These are phyloP conservation scores for Ampelomyces quisqualis DNA, from an alignment of 2,329 filamentous ascomycete genomes.

Conservation along the genomic window DNA sequence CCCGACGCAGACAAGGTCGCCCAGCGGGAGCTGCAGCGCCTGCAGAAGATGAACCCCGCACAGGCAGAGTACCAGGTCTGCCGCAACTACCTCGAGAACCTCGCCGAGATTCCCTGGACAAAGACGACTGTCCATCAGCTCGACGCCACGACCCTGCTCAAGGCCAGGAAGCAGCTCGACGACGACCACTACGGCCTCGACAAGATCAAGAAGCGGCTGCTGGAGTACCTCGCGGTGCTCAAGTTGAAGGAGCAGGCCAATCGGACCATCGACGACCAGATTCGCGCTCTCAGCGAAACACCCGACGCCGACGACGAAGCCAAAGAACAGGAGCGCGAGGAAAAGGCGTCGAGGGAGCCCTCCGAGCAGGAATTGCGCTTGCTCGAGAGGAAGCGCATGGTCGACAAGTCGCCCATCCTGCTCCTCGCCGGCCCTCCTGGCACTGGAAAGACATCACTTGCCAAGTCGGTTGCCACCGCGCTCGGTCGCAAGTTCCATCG, in stretches of 20 bases:
- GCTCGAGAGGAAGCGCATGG: conserved; percentile 77
- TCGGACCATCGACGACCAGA: conserved; percentile 75
- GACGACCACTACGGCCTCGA: conserved; percentile 96
- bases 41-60: conserved; percentile 93
- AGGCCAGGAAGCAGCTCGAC: conserved; percentile 85
- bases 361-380: conserved; percentile 65
- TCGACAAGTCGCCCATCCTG: conserved; percentile 94
- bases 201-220: conserved; percentile 92
- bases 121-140: conserved; percentile 82
- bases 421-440: conserved; percentile 91
- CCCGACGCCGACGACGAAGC: conserved; percentile 39
- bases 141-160: conserved; percentile 73
- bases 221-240: conserved; percentile 96
- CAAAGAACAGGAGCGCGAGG: conserved; percentile 42
- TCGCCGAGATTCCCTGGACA: conserved; percentile 92
- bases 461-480: conserved; percentile 87
- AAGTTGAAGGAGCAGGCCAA: conserved; percentile 92
- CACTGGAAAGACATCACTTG: conserved; percentile 93
- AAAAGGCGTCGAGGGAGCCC: conserved; percentile 43
- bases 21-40: conserved; percentile 79
- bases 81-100: conserved; percentile 87
- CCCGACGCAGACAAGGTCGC: conserved; percentile 88
- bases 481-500: conserved; percentile 94
- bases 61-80: conserved; percentile 96
- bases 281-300: conserved; percentile 57